Evolutionary conservation across 805 yeast species (phyloP).

Genomic region (Starmerella etchellsii): DNA sequence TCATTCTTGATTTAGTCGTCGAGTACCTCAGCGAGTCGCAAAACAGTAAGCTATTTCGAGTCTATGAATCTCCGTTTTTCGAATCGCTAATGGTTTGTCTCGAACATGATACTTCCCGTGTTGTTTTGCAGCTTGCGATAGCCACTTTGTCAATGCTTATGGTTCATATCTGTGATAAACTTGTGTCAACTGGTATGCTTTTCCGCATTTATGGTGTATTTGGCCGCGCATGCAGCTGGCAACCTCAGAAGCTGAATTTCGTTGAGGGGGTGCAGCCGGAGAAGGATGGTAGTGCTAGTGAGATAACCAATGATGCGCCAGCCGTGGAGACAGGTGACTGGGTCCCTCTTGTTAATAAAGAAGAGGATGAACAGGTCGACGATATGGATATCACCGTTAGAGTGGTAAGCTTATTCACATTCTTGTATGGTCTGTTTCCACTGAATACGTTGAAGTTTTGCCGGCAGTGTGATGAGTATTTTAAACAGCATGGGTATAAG

Average conservation of each 20-base stretch:
- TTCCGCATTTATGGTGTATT: constrained; percentile 35
- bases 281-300: constrained; percentile 1
- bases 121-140: constrained; percentile 30
- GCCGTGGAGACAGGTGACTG: not conserved
- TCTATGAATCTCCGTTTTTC: constrained; percentile 18
- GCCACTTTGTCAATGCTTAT: constrained; percentile 32
- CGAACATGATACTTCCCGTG: constrained; percentile 33
- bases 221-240: constrained; percentile 35
- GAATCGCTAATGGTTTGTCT: constrained; percentile 18
- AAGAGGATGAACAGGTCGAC: constrained; percentile 1
- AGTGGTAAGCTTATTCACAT: constrained; percentile 32
- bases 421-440: constrained; percentile 49
- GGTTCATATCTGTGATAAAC: constrained; percentile 35
- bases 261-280: too few relatives aligned
- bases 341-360: not conserved
- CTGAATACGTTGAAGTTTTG: constrained; percentile 35
- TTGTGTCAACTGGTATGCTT: constrained; percentile 20
- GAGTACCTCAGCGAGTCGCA: constrained; percentile 18
- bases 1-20: constrained; percentile 30
- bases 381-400: constrained; percentile 15
- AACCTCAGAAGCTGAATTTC: constrained; percentile 5
- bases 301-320: not conserved
- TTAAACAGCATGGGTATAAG: constrained; percentile 17
- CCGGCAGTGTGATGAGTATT: constrained; percentile 32
- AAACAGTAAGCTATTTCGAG: constrained; percentile 19